These are phyloP conservation scores for Salvia sclarea DNA, from an alignment of 305 asterid genomes.

Conservation along the genomic window DNA sequence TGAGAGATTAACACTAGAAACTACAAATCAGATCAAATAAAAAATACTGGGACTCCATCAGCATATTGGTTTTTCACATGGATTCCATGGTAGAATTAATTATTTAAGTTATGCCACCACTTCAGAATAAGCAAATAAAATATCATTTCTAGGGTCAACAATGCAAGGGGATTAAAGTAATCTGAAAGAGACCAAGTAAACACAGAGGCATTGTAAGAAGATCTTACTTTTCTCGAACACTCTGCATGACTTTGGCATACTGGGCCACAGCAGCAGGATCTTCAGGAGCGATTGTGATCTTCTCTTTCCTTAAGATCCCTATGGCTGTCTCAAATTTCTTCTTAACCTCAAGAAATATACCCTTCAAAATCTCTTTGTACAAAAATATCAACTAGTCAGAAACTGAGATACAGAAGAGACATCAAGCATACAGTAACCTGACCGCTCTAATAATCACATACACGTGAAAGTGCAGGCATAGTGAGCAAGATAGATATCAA, in stretches of 20 bases:
- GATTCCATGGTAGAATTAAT: neutral
- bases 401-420: slow-evolving; percentile 25
- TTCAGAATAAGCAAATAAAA: neutral
- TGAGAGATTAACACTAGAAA: neutral
- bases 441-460: slow-evolving; percentile 8
- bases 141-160: neutral
- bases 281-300: slow-evolving; percentile 81
- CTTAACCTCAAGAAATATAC: slow-evolving; percentile 82
- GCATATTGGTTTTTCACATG: neutral
- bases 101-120: neutral
- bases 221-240: slow-evolving; percentile 80
- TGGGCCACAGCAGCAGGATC: slow-evolving; percentile 85
- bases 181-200: neutral
- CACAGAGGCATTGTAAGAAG: neutral
- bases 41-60: slow-evolving; percentile 5
- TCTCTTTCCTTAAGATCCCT: slow-evolving; percentile 71
- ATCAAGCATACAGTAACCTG: slow-evolving; percentile 5
- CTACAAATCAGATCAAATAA: neutral
- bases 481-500: slow-evolving; percentile 14
- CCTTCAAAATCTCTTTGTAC: slow-evolving; percentile 80
- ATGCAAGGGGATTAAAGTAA: slow-evolving; percentile 4
- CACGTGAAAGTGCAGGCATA: slow-evolving; percentile 13
- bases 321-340: slow-evolving; percentile 86
- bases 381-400: slow-evolving; percentile 43
- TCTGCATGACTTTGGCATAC: slow-evolving; percentile 81